Percentiles rank a stretch among this genome's conserved stretches.
Conservation (phyloP, 768 basidiomycete genomes). For the Roridomyces roridus region DNA sequence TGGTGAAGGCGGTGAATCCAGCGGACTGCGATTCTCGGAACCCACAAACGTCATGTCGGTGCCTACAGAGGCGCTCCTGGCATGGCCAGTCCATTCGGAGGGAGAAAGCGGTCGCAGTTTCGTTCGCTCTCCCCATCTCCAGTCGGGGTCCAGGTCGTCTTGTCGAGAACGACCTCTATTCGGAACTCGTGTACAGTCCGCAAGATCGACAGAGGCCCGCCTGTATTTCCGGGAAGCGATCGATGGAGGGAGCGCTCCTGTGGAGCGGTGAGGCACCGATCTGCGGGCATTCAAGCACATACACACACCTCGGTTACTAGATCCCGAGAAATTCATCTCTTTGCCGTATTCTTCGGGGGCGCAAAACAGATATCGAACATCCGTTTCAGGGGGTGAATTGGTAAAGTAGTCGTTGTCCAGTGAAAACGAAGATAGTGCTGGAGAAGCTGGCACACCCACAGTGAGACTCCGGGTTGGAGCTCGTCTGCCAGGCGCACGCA, state of each 20-base stretch:
- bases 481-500: not conserved
- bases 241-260: slow-evolving; percentile 5
- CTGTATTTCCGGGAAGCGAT: not conserved
- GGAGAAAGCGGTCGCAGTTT: slow-evolving; percentile 12
- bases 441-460: slow-evolving; percentile 9
- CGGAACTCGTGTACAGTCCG: slow-evolving; percentile 3
- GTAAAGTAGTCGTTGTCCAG: slow-evolving; percentile 11
- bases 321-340: not conserved
- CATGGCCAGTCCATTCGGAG: slow-evolving; percentile 18
- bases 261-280: not conserved
- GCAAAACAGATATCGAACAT: slow-evolving; percentile 2
- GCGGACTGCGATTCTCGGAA: slow-evolving; percentile 10
- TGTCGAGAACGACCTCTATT: slow-evolving; percentile 2
- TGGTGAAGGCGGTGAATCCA: slow-evolving; percentile 14
- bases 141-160: not conserved
- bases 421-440: slow-evolving; percentile 22
- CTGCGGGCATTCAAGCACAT: too few species aligned
- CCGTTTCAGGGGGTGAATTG: slow-evolving; percentile 1
- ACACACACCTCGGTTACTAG: slow-evolving; percentile 6
- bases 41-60: not conserved
- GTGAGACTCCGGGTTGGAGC: not conserved
- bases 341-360: slow-evolving; percentile 17
- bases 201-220: not conserved
- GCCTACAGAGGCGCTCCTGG: not conserved
- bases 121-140: slow-evolving; percentile 3